Conservation (phyloP, 805 yeast genomes). For the Candida ovalis region DNA sequence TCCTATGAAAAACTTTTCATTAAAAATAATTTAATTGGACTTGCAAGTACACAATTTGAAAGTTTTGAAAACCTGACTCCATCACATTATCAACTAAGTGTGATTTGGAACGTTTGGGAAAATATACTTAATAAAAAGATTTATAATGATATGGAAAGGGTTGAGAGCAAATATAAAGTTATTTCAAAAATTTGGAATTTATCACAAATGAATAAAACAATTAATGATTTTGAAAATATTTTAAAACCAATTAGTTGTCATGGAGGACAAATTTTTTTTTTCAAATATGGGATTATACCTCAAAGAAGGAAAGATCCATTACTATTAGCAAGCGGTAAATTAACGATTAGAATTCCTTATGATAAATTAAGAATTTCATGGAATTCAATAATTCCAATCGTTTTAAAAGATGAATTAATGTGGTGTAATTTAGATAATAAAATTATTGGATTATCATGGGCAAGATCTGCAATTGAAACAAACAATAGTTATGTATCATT, state of each 20-base stretch:
- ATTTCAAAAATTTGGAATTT: conserved; percentile 19
- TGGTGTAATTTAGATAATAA: conserved; percentile 18
- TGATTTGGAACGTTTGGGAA: conserved; percentile 22
- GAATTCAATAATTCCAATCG: conserved; percentile 11
- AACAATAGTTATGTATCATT: conserved; percentile 10
- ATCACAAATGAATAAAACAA: conserved; percentile 12
- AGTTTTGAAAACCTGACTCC: conserved; percentile 13
- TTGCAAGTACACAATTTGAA: conserved; percentile 20
- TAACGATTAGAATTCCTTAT: conserved; percentile 14
- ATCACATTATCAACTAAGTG: conserved; percentile 8
- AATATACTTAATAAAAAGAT: conserved; percentile 7
- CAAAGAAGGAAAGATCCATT: conserved; percentile 16
- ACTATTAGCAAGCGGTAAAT: conserved; percentile 14
- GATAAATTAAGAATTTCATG: conserved; percentile 11
- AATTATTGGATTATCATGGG: conserved; percentile 19
- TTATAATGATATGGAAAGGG: neutral
- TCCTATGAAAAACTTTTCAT: conserved; percentile 10
- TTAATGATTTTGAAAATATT: neutral
- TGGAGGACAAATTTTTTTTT: conserved; percentile 12
- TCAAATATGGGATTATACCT: conserved; percentile 21
- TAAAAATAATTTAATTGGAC: conserved; percentile 7
- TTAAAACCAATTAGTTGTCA: neutral
- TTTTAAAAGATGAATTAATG: conserved; percentile 15
- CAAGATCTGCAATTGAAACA: conserved; percentile 7
- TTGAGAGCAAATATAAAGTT: conserved; percentile 12